Evolutionary conservation across 495 filamentous ascomycete genomes (phyloP), one percentile per base, ranked within the genome.

Genomic region (Trichocladium uniseriatum): DNA sequence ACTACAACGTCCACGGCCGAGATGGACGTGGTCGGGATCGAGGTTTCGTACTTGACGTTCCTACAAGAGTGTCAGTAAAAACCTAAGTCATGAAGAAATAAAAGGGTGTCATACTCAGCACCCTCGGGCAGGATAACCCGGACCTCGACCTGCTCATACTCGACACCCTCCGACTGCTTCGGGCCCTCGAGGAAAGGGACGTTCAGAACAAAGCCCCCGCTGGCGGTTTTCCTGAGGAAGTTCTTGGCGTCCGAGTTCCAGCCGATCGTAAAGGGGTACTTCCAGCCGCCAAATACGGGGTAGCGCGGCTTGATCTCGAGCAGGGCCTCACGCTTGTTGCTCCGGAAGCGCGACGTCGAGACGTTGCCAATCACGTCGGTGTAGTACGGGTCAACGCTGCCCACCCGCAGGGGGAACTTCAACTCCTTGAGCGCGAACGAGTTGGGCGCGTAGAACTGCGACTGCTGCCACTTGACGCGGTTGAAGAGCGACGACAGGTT

Each of bases 281-380:
- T 95, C 92, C 92, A 98, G 43, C 87, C 88, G 39, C 92, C 92
- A 60, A 97, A 97, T 20, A 98, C 62, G 7, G 92, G 92, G 66
- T 87, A 98, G 24, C 92, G 77, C 14, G 94, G 94, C 68, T 86
- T 89, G 51, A 96, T 78, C 68, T 96, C 92, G 34, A 97, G 77
- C 47, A 79, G 71, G 28, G 86, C 88, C 58, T 94, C 89, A 2
- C 83, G 78, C 63, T 75, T 76, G 55, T 80, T 85, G 49, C 79
- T 82, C 48, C 92, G 79, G 75, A 89, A 98, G 57, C 80, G 79
- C 47, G 87, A 94, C 22, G 92, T 98, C 16, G 87, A 94, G 19
- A 98, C 88, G 63, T 98, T 98, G 51, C 92, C 92, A 59, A 98
- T 94, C 53, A 90, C 90, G 62, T 98, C 92, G 21, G 83, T 91